Conservation (phyloP, 306 rosid species). For the Abrus precatorius region DNA sequence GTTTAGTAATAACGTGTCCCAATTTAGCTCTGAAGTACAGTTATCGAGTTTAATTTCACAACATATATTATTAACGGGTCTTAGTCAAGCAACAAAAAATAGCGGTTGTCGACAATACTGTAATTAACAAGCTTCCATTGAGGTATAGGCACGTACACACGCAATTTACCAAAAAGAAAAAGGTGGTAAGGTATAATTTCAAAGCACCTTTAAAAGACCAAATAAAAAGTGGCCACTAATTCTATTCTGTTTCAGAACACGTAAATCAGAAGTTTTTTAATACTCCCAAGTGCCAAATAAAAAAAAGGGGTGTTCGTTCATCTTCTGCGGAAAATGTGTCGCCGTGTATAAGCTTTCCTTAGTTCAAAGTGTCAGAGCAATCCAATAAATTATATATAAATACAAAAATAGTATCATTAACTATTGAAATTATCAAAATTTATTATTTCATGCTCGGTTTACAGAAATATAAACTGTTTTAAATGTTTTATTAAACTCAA, state of each 20-base stretch:
- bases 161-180: constrained; percentile 20
- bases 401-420: not conserved
- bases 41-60: not conserved
- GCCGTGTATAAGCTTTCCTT: not conserved
- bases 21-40: not conserved
- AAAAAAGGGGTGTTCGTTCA: not conserved
- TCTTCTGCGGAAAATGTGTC: not conserved
- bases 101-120: not conserved
- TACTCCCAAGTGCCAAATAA: not conserved
- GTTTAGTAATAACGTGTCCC: not conserved
- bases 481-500: not conserved
- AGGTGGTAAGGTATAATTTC: constrained; percentile 29
- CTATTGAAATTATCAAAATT: not conserved
- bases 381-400: not conserved
- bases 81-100: not conserved
- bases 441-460: too few relatives aligned
- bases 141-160: not conserved
- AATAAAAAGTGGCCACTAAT: constrained; percentile 4
- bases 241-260: constrained; percentile 10
- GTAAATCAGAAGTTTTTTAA: constrained; percentile 10
- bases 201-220: constrained; percentile 28
- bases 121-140: constrained; percentile 13
- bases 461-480: too few relatives aligned
- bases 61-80: not conserved
- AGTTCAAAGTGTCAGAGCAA: not conserved